Base-by-base conservation (phyloP, 2,329 filamentous ascomycete species). In the Colletotrichum karsti region DNA sequence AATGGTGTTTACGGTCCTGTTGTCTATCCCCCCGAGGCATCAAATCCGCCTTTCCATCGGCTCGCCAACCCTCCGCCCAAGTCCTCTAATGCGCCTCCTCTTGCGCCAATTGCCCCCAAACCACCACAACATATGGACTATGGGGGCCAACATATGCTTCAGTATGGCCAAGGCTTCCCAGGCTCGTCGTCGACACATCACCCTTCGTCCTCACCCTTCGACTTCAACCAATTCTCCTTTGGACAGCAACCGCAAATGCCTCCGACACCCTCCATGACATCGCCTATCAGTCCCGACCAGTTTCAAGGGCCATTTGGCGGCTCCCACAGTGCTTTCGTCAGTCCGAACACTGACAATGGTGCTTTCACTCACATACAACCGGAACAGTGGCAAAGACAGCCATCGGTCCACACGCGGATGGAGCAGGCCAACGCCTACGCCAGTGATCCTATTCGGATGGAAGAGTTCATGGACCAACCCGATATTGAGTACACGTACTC, bases 51-150 rank as follows among this genome's bases (percentile, higher is more conserved):
- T 50, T 77, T 85, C 73, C 79, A 84, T 50, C 82, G 83, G 46
- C 77, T 85, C 61, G 79, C 84, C 10, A 77, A 77, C 55, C 74
- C 78, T 4, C 80, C 82, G 44, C 75, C 80, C 41, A 83, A 81
- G 60, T 74, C 79, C 15, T 78, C 79, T 9, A 78, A 79, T 63
- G 81, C 72, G 57, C 79, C 72, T 51, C 78, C 77, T 20, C 78
- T 81, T 69, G 82, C 79, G 61, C 81, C 77, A 26, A 87, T 89
- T 61, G 86, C 87, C 1, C 87, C 87, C 5, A 87, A 86, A 69
- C 86, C 86, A 8, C 80, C 80, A 24, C 70, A 80, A 20, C 70
- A 74, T 10, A 50, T 75, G 30, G 79, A 79, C 48, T 82, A 78
- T 65, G 77, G 76, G 35, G 76, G 75, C 28, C 65, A 74, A 12